These are phyloP conservation scores for Fallopia convolvulus DNA, from an alignment of 148 eudicot genomes.

Conservation along the genomic window DNA sequence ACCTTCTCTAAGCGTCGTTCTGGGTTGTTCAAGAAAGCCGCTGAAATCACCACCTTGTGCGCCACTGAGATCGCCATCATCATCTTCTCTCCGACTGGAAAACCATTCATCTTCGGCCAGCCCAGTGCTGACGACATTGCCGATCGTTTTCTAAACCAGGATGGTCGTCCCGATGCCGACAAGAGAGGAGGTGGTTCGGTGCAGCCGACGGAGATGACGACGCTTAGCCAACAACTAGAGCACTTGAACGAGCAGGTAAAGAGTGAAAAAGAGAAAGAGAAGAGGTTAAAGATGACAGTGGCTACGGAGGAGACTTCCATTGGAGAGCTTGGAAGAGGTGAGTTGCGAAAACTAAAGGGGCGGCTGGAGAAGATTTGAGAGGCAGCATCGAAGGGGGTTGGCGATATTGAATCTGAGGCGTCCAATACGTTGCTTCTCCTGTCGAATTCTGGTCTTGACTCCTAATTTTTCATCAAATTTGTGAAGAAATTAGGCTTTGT, in stretches of 20 bases:
- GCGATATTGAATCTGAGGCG: background rate
- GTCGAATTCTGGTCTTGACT: background rate
- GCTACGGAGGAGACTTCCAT: background rate
- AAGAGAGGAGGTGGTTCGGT: background rate
- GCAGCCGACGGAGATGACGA: background rate
- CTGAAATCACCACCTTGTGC: background rate
- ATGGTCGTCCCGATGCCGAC: background rate
- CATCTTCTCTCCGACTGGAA: background rate
- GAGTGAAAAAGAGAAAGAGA: background rate
- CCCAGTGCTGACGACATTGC: background rate
- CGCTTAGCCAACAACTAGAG: background rate
- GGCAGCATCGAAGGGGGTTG: background rate
- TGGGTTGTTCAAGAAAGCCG: constrained; percentile 3
- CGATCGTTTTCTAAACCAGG: background rate
- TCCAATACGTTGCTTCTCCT: background rate
- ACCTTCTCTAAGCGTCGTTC: constrained; percentile 1
- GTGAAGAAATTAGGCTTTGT: no score
- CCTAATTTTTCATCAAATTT: no score
- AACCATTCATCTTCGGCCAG: background rate
- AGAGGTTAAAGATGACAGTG: background rate
- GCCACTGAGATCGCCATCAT: background rate
- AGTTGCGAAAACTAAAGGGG: background rate
- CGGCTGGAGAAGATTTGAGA: background rate
- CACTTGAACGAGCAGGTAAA: background rate
- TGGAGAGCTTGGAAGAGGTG: background rate